Evolutionary conservation across 129 eudicot species (phyloP).

Genomic region (Flaveria trinervia): DNA sequence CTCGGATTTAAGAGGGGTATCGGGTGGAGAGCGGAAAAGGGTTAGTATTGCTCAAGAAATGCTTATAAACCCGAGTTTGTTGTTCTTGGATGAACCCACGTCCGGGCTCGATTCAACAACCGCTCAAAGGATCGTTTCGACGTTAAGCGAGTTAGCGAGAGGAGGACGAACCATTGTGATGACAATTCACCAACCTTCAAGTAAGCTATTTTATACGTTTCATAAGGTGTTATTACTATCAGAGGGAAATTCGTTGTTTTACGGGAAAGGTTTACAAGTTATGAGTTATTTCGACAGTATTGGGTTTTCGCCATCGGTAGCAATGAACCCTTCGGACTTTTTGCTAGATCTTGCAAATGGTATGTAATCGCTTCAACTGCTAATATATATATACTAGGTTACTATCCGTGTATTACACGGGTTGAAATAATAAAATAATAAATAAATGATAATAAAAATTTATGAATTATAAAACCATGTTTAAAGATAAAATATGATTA

Average conservation of each 20-base stretch:
- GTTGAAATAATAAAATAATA: no score
- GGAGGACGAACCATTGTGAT: slow-evolving; percentile 81
- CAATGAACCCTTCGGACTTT: slow-evolving; percentile 92
- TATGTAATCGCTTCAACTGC: slow-evolving; percentile 12
- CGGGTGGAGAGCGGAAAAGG: slow-evolving; percentile 90
- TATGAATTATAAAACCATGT: no score
- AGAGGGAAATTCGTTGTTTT: slow-evolving; percentile 76
- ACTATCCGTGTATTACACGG: no score
- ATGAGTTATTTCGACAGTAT: slow-evolving; percentile 59
- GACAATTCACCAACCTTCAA: slow-evolving; percentile 94
- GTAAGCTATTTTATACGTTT: slow-evolving; percentile 79
- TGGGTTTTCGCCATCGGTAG: slow-evolving; percentile 64
- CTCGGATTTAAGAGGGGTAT: slow-evolving; percentile 59
- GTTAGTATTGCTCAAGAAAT: slow-evolving; percentile 92
- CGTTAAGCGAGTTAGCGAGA: slow-evolving; percentile 59
- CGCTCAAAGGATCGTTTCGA: slow-evolving; percentile 72
- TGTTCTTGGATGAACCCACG: slow-evolving; percentile 86
- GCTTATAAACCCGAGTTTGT: slow-evolving; percentile 77
- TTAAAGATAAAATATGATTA: no score
- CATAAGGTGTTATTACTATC: slow-evolving; percentile 75
- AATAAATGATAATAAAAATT: no score
- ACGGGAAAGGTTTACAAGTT: slow-evolving; percentile 61
- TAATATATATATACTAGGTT: no score
- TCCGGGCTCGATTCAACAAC: slow-evolving; percentile 94
- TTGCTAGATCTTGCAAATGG: slow-evolving; percentile 86